A percentile compares a stretch with the other conserved stretches of the same genome.
Evolutionary conservation across 225 moss, liverwort and hornwort species (phyloP).

Genomic region (Neckera pumila): DNA sequence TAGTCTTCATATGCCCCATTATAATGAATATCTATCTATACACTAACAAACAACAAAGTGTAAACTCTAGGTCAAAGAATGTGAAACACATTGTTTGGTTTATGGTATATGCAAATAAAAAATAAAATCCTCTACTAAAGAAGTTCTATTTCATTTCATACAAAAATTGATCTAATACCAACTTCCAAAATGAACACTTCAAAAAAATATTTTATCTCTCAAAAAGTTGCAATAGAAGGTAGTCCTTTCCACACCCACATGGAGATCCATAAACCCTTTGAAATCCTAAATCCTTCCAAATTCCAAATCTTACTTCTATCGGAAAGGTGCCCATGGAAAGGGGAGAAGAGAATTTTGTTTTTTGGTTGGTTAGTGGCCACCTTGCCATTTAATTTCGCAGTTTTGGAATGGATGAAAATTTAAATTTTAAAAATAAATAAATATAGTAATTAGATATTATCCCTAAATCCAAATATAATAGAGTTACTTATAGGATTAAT

Average conservation of each 20-base stretch:
- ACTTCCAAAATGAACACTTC: not conserved
- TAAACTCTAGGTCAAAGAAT: not conserved
- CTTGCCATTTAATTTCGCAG: too few relatives aligned
- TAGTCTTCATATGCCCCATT: too few relatives aligned
- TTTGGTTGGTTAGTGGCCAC: not conserved
- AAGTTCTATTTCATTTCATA: not conserved
- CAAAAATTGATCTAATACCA: too few relatives aligned
- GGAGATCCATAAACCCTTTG: not conserved
- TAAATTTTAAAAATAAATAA: too few relatives aligned
- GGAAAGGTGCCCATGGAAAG: rapidly evolving
- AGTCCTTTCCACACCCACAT: too few relatives aligned
- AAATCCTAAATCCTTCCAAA: too few relatives aligned
- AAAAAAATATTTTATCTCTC: not conserved
- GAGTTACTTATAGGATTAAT: not conserved
- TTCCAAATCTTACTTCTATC: rapidly evolving
- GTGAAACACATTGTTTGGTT: not conserved
- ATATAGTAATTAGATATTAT: not conserved
- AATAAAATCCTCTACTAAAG: not conserved
- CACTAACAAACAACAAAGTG: not conserved
- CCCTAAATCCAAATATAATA: not conserved
- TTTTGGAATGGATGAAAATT: not conserved
- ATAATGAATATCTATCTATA: too few relatives aligned
- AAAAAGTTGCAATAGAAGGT: not conserved
- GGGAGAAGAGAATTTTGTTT: not conserved
- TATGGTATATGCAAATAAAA: not conserved